phyloP scores from a whole-genome alignment of 2,329 filamentous ascomycete species.

The Pseudopyrenochaeta lycopersici region DNA sequence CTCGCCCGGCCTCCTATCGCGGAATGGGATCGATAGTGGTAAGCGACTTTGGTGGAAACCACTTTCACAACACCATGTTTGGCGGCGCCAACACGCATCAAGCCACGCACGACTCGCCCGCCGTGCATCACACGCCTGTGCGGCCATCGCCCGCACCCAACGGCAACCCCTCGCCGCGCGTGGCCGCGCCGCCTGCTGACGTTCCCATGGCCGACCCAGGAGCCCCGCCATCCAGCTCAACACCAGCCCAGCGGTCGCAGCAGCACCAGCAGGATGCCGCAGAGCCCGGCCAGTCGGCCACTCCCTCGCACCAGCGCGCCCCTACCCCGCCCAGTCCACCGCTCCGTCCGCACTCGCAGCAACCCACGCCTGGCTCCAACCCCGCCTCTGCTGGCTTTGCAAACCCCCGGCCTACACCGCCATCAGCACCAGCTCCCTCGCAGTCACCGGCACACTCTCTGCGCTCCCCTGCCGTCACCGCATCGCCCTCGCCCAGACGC shows the following conservation, averaged over 20 bases:
- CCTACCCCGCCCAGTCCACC: conserved; percentile 46
- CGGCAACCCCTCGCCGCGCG: conserved; percentile 34
- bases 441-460: conserved; percentile 35
- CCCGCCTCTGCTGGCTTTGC: conserved; percentile 24
- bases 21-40: conserved; percentile 70
- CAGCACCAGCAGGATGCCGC: conserved; percentile 33
- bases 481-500: conserved; percentile 60
- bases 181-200: conserved; percentile 39
- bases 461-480: conserved; percentile 40
- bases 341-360: conserved; percentile 46
- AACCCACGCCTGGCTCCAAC: conserved; percentile 35
- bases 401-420: conserved; percentile 31
- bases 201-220: conserved; percentile 52
- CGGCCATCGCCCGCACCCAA: conserved; percentile 42
- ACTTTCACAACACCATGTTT: conserved; percentile 76
- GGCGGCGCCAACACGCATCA: conserved; percentile 57
- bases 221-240: conserved; percentile 41
- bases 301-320: conserved; percentile 25
- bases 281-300: conserved; percentile 23
- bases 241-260: conserved; percentile 38
- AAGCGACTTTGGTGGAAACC: conserved; percentile 77
- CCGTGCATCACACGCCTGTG: conserved; percentile 44
- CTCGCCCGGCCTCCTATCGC: conserved; percentile 36
- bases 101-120: conserved; percentile 47
- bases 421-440: conserved; percentile 27